Conservation (phyloP, 371 early-diverging fungal genomes). For the Mortierella sp. region DNA sequence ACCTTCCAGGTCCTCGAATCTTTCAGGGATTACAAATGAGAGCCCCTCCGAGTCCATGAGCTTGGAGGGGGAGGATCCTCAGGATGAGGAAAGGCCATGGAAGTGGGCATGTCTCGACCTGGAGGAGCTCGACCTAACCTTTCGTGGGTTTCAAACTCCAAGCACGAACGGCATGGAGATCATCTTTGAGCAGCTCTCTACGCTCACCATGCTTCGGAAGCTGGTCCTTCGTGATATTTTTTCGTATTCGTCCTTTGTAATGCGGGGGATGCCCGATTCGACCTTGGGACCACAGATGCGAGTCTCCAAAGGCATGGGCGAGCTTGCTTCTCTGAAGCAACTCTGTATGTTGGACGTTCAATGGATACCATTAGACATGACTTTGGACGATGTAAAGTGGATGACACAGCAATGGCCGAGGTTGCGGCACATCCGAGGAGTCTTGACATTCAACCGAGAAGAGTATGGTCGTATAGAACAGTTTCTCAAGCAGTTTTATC, state of each 20-base stretch:
- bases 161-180: not conserved
- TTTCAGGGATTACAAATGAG: too few relatives aligned
- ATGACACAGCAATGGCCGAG: conserved; percentile 20
- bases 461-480: too few relatives aligned
- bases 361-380: not conserved
- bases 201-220: conserved; percentile 7
- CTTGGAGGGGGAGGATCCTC: too few relatives aligned
- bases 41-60: too few relatives aligned
- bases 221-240: not conserved
- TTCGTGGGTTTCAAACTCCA: not conserved
- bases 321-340: conserved; percentile 10
- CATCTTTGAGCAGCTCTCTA: conserved; percentile 7
- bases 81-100: not conserved
- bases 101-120: conserved; percentile 18
- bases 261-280: not conserved
- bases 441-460: not conserved
- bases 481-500: too few relatives aligned
- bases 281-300: conserved; percentile 1
- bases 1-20: too few relatives aligned
- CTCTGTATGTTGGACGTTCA: conserved; percentile 14
- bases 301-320: not conserved
- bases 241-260: not conserved
- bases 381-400: conserved; percentile 14
- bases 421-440: conserved; percentile 10
- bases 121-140: conserved; percentile 16